phyloP scores from a whole-genome alignment of 2,329 filamentous ascomycete genomes.

The Aphanocladium album region DNA sequence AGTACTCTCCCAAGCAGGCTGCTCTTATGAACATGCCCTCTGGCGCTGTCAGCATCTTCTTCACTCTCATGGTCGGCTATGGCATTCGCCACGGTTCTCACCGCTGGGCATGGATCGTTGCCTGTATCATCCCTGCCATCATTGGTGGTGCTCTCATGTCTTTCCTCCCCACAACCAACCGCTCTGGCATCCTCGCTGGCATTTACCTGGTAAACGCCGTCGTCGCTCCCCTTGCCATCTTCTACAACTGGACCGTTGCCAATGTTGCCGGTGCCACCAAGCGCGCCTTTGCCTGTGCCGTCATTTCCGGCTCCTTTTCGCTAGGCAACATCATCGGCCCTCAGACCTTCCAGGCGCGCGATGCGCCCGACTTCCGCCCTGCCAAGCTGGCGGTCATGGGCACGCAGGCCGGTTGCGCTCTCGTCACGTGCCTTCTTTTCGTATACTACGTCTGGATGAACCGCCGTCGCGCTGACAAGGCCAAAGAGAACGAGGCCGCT shows the following conservation, averaged over 20 bases:
- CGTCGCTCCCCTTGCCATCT: constrained; percentile 39
- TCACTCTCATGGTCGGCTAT: constrained; percentile 43
- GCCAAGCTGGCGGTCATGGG: constrained; percentile 52
- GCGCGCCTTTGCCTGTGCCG: constrained; percentile 44
- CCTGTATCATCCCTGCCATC: constrained; percentile 43
- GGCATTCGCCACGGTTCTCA: constrained; percentile 42
- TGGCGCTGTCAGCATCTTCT: constrained; percentile 47
- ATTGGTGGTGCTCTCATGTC: constrained; percentile 50
- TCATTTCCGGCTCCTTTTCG: constrained; percentile 46
- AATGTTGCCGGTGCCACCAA: constrained; percentile 50
- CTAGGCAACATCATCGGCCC: constrained; percentile 54
- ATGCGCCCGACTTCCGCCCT: constrained; percentile 47
- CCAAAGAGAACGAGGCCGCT: constrained; percentile 33
- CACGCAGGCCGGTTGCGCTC: constrained; percentile 40
- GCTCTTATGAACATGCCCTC: constrained; percentile 53
- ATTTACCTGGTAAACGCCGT: constrained; percentile 49
- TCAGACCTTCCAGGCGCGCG: constrained; percentile 48
- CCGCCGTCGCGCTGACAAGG: constrained; percentile 29
- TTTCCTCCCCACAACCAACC: constrained; percentile 42
- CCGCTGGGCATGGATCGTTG: constrained; percentile 46
- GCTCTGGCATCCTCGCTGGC: constrained; percentile 41
- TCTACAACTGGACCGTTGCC: constrained; percentile 45
- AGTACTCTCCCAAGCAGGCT: constrained; percentile 38
- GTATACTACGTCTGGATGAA: constrained; percentile 48
- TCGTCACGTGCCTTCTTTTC: constrained; percentile 40